phyloP scores from a whole-genome alignment of 495 filamentous ascomycete genomes.

The Penicillium chermesinum region DNA sequence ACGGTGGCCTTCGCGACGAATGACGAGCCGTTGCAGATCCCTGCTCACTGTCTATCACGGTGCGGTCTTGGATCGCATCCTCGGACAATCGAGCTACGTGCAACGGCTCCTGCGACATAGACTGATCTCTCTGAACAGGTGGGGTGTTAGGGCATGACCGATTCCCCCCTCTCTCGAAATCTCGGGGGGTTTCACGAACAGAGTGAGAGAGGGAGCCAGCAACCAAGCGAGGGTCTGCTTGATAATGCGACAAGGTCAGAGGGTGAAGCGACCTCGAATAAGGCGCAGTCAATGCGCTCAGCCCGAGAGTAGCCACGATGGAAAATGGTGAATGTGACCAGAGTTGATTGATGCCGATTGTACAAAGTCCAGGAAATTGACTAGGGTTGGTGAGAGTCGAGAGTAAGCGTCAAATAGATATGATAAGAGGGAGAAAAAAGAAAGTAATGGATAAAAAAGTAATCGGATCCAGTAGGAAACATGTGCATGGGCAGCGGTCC shows the following conservation, averaged over 20 bases:
- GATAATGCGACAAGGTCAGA: slow-evolving; percentile 32
- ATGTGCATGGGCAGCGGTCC: slow-evolving; percentile 17
- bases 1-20: slow-evolving; percentile 21
- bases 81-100: slow-evolving; percentile 29
- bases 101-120: slow-evolving; percentile 45
- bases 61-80: slow-evolving; percentile 25
- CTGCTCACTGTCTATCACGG: slow-evolving; percentile 26
- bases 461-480: not conserved
- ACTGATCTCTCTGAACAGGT: slow-evolving; percentile 28
- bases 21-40: slow-evolving; percentile 18
- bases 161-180: slow-evolving; percentile 36
- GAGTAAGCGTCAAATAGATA: too few relatives aligned
- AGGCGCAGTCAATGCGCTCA: slow-evolving; percentile 34
- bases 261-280: slow-evolving; percentile 25
- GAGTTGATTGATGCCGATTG: not conserved
- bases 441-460: not conserved
- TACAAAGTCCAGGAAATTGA: too few relatives aligned
- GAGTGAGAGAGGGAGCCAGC: slow-evolving; percentile 37
- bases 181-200: slow-evolving; percentile 31
- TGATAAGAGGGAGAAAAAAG: not conserved
- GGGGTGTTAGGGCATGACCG: slow-evolving; percentile 43
- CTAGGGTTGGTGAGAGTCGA: too few relatives aligned
- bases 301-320: slow-evolving; percentile 43
- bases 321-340: slow-evolving; percentile 7
- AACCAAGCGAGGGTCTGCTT: slow-evolving; percentile 26